Percentiles rank a stretch among this genome's conserved stretches.
phyloP scores from a whole-genome alignment of 1,139 yeast species.

The Yamadazyma mexicana region DNA sequence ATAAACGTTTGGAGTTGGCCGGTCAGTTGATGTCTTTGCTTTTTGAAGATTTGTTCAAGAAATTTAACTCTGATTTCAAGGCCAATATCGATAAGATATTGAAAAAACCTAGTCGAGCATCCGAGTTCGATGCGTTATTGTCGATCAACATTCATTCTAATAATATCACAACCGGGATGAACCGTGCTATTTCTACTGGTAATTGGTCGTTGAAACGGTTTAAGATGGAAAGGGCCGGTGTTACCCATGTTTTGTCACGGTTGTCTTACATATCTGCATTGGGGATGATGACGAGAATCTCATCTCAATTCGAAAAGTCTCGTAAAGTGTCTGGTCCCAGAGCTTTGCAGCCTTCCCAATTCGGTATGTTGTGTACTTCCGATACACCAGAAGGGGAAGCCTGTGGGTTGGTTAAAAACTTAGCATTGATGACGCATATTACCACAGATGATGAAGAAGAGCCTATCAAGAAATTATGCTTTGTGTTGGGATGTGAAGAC shows the following conservation, averaged over 20 bases:
- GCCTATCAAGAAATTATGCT: constrained; percentile 78
- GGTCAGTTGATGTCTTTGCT: constrained; percentile 94
- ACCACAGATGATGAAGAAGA: constrained; percentile 97
- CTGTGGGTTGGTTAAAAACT: constrained; percentile 94
- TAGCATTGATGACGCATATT: constrained; percentile 97
- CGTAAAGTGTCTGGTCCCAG: constrained; percentile 98
- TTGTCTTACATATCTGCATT: constrained; percentile 90
- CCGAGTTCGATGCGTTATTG: constrained; percentile 90
- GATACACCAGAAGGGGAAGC: constrained; percentile 99
- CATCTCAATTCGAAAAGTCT: constrained; percentile 96
- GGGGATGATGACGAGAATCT: constrained; percentile 99
- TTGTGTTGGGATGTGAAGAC: constrained; percentile 85
- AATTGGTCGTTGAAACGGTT: constrained; percentile 98
- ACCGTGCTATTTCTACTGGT: constrained; percentile 96
- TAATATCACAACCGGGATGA: constrained; percentile 90
- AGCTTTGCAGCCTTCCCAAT: constrained; percentile 98
- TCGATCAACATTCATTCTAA: constrained; percentile 89
- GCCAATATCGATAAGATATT: constrained; percentile 90
- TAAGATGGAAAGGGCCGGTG: constrained; percentile 99
- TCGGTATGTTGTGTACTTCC: constrained; percentile 97
- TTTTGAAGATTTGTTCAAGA: constrained; percentile 95
- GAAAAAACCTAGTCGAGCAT: constrained; percentile 91
- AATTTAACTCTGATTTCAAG: constrained; percentile 91
- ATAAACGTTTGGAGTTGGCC: constrained; percentile 93
- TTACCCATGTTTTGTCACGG: constrained; percentile 91